Conservation (phyloP, 2,329 filamentous ascomycete species). For the Trichoderma guizhouense region DNA sequence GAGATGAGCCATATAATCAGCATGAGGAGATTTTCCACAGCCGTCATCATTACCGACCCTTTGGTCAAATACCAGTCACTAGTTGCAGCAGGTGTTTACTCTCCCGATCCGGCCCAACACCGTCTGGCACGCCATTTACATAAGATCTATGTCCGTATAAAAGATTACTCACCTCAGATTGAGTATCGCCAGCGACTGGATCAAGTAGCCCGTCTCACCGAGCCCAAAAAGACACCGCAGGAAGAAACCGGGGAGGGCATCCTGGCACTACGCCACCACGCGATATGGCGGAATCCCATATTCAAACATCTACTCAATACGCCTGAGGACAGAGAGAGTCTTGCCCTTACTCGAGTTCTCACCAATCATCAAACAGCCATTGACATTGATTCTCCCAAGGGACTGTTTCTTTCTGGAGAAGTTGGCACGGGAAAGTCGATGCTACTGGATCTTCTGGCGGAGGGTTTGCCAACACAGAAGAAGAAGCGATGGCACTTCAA, state of each 20-base stretch:
- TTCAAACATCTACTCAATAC: constrained; percentile 58
- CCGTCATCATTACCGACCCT: constrained; percentile 65
- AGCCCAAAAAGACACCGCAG: constrained; percentile 28
- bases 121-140: constrained; percentile 72
- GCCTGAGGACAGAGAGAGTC: constrained; percentile 52
- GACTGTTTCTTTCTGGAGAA: constrained; percentile 74
- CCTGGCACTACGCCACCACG: constrained; percentile 51
- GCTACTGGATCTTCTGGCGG: constrained; percentile 78
- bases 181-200: constrained; percentile 66
- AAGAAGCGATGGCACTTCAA: constrained; percentile 82
- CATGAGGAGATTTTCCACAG: constrained; percentile 42
- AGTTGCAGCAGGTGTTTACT: constrained; percentile 62
- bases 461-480: constrained; percentile 68
- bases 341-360: constrained; percentile 66
- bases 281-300: constrained; percentile 56
- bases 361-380: constrained; percentile 69
- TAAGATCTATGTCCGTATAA: constrained; percentile 70
- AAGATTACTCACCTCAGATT: constrained; percentile 70
- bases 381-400: constrained; percentile 67
- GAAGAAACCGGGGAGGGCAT: constrained; percentile 32
- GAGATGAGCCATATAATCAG: not conserved
- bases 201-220: constrained; percentile 52
- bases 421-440: constrained; percentile 83
- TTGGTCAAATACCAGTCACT: constrained; percentile 73
- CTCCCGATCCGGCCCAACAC: constrained; percentile 69